Conservation (phyloP, 1,284 basidiomycete species). For the Schizophyllum commune region DNA sequence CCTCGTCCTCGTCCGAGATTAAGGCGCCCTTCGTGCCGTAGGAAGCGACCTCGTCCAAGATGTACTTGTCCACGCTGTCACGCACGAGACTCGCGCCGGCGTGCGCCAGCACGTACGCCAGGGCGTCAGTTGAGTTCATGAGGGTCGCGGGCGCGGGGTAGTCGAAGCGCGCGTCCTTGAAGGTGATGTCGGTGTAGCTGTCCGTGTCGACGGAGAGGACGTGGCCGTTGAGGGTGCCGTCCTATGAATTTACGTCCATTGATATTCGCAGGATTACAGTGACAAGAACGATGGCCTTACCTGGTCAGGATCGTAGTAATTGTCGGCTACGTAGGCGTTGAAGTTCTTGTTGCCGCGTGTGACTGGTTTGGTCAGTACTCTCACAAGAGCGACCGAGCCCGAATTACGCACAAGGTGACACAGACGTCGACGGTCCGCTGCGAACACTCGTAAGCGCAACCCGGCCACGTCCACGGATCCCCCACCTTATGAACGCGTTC, state of each 20-base stretch:
- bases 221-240: conserved; percentile 25
- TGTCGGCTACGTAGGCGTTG: conserved; percentile 26
- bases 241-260: no score
- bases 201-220: conserved; percentile 20
- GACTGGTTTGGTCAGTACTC: conserved; percentile 12
- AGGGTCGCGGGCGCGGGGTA: conserved; percentile 20
- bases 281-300: no score
- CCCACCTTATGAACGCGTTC: conserved; percentile 27
- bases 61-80: conserved; percentile 25
- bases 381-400: not conserved
- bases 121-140: conserved; percentile 21
- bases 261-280: no score
- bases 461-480: no score
- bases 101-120: conserved; percentile 21
- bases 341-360: conserved; percentile 32
- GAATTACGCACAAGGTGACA: conserved; percentile 17
- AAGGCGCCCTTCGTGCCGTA: conserved; percentile 25
- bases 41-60: conserved; percentile 26
- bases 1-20: conserved; percentile 21
- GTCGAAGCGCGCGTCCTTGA: conserved; percentile 22
- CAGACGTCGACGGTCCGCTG: conserved; percentile 21
- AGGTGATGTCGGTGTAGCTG: conserved; percentile 25
- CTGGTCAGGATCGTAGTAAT: conserved; percentile 28
- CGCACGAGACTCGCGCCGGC: conserved; percentile 27
- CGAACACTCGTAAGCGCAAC: not conserved